These are phyloP conservation scores for Globisporangium irregulare DNA, from an alignment of 352 stramenopile species.

Conservation along the genomic window DNA sequence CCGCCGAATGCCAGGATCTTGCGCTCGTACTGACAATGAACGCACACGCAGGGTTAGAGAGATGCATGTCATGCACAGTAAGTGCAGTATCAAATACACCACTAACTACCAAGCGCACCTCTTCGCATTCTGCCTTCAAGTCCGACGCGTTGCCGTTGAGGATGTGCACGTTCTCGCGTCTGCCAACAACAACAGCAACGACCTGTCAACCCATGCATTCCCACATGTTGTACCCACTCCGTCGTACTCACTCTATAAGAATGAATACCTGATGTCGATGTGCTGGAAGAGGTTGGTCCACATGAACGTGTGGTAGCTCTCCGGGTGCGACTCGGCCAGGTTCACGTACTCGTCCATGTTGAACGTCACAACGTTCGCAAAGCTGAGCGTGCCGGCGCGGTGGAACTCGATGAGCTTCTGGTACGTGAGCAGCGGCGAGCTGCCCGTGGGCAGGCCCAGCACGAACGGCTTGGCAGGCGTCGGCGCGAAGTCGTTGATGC, in stretches of 20 bases:
- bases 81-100: background rate
- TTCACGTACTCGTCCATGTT: slow-evolving; percentile 92
- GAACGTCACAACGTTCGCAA: slow-evolving; percentile 88
- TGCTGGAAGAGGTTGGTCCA: slow-evolving; percentile 88
- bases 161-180: slow-evolving; percentile 86
- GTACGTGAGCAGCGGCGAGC: slow-evolving; percentile 84
- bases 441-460: slow-evolving; percentile 83
- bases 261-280: slow-evolving; percentile 77
- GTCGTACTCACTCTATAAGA: background rate
- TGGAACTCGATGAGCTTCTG: slow-evolving; percentile 76
- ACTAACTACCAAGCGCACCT: slow-evolving; percentile 21
- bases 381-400: slow-evolving; percentile 43
- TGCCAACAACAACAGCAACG: slow-evolving; percentile 9
- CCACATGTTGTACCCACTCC: background rate
- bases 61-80: background rate
- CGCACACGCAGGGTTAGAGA: slow-evolving; percentile 12
- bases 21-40: slow-evolving; percentile 56
- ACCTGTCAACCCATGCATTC: background rate
- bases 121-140: slow-evolving; percentile 67
- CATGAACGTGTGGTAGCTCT: slow-evolving; percentile 91
- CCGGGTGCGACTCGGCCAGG: slow-evolving; percentile 69
- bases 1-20: slow-evolving; percentile 80
- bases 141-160: slow-evolving; percentile 82
- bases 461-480: slow-evolving; percentile 76
- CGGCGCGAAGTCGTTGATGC: slow-evolving; percentile 78